Evolutionary conservation across 257 asterid species (phyloP).

Genomic region (Paulownia fortunei): DNA sequence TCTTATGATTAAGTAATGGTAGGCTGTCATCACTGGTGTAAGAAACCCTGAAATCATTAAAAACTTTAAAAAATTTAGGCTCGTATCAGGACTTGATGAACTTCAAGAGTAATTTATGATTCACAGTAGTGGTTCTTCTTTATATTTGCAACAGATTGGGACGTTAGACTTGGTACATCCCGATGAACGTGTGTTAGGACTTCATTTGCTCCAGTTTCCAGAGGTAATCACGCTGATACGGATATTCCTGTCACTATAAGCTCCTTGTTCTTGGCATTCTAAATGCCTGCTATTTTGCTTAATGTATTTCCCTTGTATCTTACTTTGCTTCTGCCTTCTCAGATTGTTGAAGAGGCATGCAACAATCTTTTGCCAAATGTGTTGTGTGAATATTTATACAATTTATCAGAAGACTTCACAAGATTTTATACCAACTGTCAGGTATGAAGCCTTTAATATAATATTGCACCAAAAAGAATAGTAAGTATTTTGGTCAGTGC

Average conservation of each 20-base stretch:
- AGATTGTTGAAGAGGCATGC: slow-evolving; percentile 88
- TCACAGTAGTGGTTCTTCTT: slow-evolving; percentile 16
- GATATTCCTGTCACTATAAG: not conserved
- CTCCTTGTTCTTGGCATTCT: not conserved
- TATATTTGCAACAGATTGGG: slow-evolving; percentile 58
- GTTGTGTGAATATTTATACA: slow-evolving; percentile 84
- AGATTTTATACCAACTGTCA: slow-evolving; percentile 83
- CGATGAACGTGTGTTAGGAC: slow-evolving; percentile 79
- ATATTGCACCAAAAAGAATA: not conserved
- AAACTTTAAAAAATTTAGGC: not conserved
- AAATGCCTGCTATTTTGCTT: not conserved
- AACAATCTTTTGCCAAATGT: slow-evolving; percentile 68
- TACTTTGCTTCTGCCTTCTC: slow-evolving; percentile 30
- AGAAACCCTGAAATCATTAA: not conserved
- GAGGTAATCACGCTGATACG: slow-evolving; percentile 54
- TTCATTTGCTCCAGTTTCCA: slow-evolving; percentile 88
- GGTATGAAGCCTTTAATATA: slow-evolving; percentile 49
- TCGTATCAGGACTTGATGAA: not conserved
- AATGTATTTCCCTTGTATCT: slow-evolving; percentile 15
- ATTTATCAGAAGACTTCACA: slow-evolving; percentile 87
- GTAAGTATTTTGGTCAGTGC: not conserved
- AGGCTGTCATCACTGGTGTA: not conserved
- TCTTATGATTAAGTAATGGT: not conserved
- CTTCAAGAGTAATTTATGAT: slow-evolving; percentile 6
- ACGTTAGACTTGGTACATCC: slow-evolving; percentile 71